Conservation (phyloP, 2,329 filamentous ascomycete genomes). For the Colletotrichum lindemuthianum region DNA sequence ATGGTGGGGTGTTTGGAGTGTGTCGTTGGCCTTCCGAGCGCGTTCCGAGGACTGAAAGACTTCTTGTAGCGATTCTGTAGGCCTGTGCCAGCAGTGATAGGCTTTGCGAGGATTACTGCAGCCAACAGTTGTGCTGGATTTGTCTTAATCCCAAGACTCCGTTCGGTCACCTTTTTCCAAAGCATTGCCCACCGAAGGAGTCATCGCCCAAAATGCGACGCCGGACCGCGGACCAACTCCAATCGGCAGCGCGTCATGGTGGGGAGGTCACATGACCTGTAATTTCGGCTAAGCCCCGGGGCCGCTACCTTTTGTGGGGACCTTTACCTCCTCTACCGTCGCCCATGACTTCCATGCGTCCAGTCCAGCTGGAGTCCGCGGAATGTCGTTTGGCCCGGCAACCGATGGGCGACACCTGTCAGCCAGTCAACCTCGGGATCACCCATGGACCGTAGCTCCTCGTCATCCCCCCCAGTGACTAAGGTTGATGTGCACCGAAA, state of each 20-base stretch:
- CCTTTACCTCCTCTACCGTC: background rate
- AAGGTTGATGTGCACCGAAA: conserved; percentile 27
- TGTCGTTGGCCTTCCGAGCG: conserved; percentile 1
- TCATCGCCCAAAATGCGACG: conserved; percentile 30
- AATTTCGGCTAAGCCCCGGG: conserved; percentile 13
- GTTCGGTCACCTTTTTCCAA: conserved; percentile 16
- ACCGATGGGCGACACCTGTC: conserved; percentile 35
- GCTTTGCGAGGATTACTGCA: background rate
- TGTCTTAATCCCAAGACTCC: conserved; percentile 1
- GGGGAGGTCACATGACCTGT: conserved; percentile 13
- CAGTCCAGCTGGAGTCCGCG: background rate
- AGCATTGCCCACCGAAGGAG: conserved; percentile 17
- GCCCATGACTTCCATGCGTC: background rate
- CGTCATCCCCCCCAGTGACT: conserved; percentile 20
- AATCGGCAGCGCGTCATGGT: conserved; percentile 18
- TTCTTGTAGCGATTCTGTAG: background rate
- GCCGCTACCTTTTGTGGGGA: background rate
- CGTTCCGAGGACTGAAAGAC: background rate
- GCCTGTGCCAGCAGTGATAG: background rate
- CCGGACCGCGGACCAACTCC: conserved; percentile 14
- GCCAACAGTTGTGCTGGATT: background rate
- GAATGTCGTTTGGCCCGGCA: conserved; percentile 30
- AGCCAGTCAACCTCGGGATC: conserved; percentile 35
- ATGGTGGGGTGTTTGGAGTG: conserved; percentile 29
- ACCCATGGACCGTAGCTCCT: conserved; percentile 27